phyloP scores from a whole-genome alignment of 2,329 filamentous ascomycete species.

The Beauveria sp. region DNA sequence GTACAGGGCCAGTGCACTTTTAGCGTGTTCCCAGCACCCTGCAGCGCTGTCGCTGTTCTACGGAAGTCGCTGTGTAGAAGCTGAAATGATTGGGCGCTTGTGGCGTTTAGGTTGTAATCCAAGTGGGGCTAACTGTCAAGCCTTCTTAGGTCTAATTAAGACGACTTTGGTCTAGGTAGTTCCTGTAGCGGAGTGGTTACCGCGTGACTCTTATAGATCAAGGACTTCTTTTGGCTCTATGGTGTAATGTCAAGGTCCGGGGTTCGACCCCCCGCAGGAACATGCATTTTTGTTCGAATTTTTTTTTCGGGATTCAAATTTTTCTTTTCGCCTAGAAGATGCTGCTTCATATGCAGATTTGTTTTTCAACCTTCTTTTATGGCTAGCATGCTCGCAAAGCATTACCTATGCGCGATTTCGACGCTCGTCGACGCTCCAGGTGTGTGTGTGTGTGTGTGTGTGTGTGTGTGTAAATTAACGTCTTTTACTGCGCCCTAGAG shows the following conservation, averaged over 20 bases:
- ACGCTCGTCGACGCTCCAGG: background rate
- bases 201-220: slow-evolving; percentile 22
- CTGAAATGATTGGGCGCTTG: background rate
- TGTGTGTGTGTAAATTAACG: too few relatives aligned
- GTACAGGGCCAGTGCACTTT: background rate
- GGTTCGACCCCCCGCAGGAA: slow-evolving; percentile 23
- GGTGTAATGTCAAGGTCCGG: slow-evolving; percentile 21
- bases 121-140: background rate
- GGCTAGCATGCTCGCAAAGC: background rate
- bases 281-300: slow-evolving; percentile 8
- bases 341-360: background rate
- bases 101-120: slow-evolving; percentile 7
- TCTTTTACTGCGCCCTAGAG: too few relatives aligned
- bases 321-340: background rate
- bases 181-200: slow-evolving; percentile 24
- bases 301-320: background rate
- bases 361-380: background rate
- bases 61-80: background rate
- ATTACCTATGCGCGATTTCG: background rate
- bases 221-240: slow-evolving; percentile 16
- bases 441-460: too few relatives aligned
- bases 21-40: background rate
- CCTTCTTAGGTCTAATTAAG: slow-evolving; percentile 6
- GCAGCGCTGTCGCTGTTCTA: background rate
- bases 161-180: slow-evolving; percentile 8